phyloP scores from a whole-genome alignment of 148 eudicot species.

The Silene conica region DNA sequence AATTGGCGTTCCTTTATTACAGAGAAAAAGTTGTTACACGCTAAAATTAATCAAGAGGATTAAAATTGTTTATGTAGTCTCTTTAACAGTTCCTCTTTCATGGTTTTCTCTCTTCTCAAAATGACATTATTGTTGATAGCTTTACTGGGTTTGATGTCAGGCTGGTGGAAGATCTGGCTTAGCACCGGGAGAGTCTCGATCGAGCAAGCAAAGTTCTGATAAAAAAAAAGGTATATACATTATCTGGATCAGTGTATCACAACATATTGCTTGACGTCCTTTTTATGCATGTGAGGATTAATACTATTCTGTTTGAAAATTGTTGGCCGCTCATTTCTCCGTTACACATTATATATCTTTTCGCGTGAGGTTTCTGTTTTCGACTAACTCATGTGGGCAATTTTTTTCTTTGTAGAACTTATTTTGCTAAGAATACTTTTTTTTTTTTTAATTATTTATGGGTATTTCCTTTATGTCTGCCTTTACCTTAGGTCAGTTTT shows the following conservation, averaged over 20 bases:
- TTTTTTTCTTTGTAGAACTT: too few relatives aligned
- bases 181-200: conserved; percentile 43
- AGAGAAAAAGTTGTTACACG: too few relatives aligned
- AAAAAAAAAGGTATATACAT: conserved; percentile 54
- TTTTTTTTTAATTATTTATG: too few relatives aligned
- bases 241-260: background rate
- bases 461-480: too few relatives aligned
- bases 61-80: background rate
- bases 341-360: too few relatives aligned
- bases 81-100: background rate
- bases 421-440: too few relatives aligned
- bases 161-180: conserved; percentile 41
- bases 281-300: background rate
- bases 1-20: too few relatives aligned
- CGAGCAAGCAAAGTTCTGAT: conserved; percentile 60
- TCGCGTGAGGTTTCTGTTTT: too few relatives aligned
- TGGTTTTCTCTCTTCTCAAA: background rate
- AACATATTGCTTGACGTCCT: background rate
- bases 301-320: background rate
- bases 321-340: conserved; percentile 1
- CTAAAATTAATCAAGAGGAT: too few relatives aligned
- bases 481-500: too few relatives aligned
- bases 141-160: conserved; percentile 53
- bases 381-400: too few relatives aligned
- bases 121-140: conserved; percentile 15